These are phyloP conservation scores for Microcera coccophila DNA, from an alignment of 2,329 filamentous ascomycete species.

Conservation along the genomic window DNA sequence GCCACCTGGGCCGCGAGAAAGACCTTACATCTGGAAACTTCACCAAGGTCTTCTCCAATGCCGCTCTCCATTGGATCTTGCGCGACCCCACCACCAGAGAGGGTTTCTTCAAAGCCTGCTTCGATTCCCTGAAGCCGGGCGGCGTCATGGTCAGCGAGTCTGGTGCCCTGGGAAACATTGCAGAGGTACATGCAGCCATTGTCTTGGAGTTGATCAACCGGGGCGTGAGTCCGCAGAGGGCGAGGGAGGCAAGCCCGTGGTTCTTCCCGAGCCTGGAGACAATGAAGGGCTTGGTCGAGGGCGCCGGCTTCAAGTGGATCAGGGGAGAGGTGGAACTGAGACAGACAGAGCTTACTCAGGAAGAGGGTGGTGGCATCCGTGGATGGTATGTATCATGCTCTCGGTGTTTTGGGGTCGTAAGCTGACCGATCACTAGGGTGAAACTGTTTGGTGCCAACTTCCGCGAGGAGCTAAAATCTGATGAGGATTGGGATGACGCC, in stretches of 20 bases:
- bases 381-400: no score
- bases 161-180: constrained; percentile 66
- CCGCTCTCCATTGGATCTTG: constrained; percentile 65
- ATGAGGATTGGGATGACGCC: constrained; percentile 46
- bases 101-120: constrained; percentile 51
- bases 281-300: constrained; percentile 45
- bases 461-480: constrained; percentile 52
- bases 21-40: no score
- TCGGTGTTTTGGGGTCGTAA: no score
- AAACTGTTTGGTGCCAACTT: constrained; percentile 57
- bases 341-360: constrained; percentile 60
- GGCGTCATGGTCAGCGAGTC: constrained; percentile 65
- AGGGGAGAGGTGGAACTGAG: constrained; percentile 56
- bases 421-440: no score
- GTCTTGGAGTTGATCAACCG: constrained; percentile 51
- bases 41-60: constrained; percentile 62
- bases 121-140: constrained; percentile 49
- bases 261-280: constrained; percentile 66
- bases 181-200: constrained; percentile 58
- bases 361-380: constrained; percentile 56
- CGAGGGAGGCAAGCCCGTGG: constrained; percentile 57
- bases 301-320: constrained; percentile 47
- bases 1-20: no score
- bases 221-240: constrained; percentile 46
- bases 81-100: constrained; percentile 39